Base-by-base conservation (phyloP, 768 basidiomycete species). In the Kwoniella shandongensis region DNA sequence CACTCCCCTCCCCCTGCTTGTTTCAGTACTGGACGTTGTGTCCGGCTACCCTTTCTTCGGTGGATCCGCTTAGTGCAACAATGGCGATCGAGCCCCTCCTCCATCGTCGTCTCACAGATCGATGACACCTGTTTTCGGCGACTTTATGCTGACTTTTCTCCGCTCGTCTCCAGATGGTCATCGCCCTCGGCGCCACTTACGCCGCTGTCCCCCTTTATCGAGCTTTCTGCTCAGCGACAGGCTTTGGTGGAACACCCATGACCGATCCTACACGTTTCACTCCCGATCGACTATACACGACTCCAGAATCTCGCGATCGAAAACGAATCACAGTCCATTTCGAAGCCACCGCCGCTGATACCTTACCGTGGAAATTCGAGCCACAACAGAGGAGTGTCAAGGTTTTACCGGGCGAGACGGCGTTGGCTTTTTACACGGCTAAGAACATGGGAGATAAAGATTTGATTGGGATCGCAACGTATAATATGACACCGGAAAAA, bases 401-500 rank as follows among this genome's bases (percentile, higher is more conserved):
- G 27, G 93, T 98, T 4, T 80, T 96, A 32, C 96, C 91, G 0
- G 96, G 96, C 11, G 96, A 99, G 80, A 91, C 92, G 2, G 90
- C 89, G 57, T 78, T 99, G 58, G 96, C 96, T 10, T 99, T 99
- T 75, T 99, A 98, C 77, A 90, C 83, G 45, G 94, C 94, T 6
- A 89, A 83, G 78, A 99, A 99, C 69, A 83, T 80, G 45, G 86
- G 88, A 10, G 79, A 85, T 45, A 81, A 87, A 63, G 96, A 98
- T 73, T 84, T 99, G 51, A 93, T 99, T 69, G 96, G 96, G 1
- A 98, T 99, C 75, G 94, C 93, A 30, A 98, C 96, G 4, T 99
- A 99, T 75, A 99, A 98, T 77, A 94, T 97, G 61, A 94, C 93
- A 0, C 96, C 96, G n/a, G 89, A 91, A 73, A 83, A 93, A 76